Evolutionary conservation across 106 monocot species (phyloP), one percentile per base, ranked within the genome.

Genomic region (Allium sativum): DNA sequence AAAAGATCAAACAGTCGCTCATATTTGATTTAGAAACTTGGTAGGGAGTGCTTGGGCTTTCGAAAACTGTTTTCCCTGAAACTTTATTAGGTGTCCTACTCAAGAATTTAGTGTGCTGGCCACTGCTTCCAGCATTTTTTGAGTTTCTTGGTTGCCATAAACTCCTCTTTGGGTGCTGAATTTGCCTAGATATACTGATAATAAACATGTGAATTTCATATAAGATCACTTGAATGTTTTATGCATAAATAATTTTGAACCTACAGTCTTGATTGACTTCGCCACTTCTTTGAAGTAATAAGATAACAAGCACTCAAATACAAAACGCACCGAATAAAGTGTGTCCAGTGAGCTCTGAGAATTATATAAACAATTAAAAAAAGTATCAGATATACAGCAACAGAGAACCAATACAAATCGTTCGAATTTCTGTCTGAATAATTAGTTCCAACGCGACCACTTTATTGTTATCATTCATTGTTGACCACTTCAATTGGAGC

Each of bases 271-370:
- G 56, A 44, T 10, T 18, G 43, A 62, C 40, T 18, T 47, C 40
- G 48, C 64, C 62, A 70, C 21, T 55, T 68, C 18, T 51, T 78
- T 10, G 69, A 62, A 50, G 48, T 50, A 6, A 50, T 15, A 56
- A 79, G 15, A 54, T 72, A 79, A 68, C 77, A 66, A 7, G 74
- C 53, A 61, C 59, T 58, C 76, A 76, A 84, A 68, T 53, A 77
- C 18, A 60, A 21, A 61, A 69, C 52, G 50, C 17, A 82, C 18
- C 13, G 80, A 75, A 48, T 91, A 50, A 61, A 80, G 65, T 62
- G 53, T 13, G 64, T 96, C 96, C 31, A 72, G 66, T 66, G 87
- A 79, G 71, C 96, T 96, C 96, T 91, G 72, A 7, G 52, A 90
- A 8, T n/a, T 65, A 61, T 18, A 41, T 8, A 31, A n/a, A n/a